These are phyloP conservation scores for Dendrobium catenatum DNA, from an alignment of 106 monocot species.

Conservation along the genomic window DNA sequence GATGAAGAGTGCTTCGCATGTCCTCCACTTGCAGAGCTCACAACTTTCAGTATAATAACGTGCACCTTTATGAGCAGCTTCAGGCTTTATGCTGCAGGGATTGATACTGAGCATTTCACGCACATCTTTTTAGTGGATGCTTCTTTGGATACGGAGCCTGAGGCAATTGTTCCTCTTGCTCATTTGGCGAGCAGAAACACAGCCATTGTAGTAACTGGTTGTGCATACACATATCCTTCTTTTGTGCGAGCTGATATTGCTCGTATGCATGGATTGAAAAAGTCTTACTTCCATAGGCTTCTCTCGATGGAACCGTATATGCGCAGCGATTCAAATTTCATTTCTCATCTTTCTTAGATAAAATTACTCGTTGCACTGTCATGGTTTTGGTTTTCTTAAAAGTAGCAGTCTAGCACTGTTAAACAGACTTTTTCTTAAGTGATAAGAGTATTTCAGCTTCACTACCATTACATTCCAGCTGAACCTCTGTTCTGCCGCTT, in stretches of 20 bases:
- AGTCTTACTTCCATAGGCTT: slow-evolving; percentile 9
- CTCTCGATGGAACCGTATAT: not conserved
- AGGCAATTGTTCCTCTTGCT: slow-evolving; percentile 8
- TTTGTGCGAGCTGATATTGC: slow-evolving; percentile 10
- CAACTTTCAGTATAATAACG: slow-evolving; percentile 9
- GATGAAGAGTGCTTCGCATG: slow-evolving; percentile 25
- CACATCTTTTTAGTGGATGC: slow-evolving; percentile 11
- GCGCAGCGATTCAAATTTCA: not conserved
- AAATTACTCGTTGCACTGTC: too few relatives aligned
- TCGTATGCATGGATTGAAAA: slow-evolving; percentile 8
- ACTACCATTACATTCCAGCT: too few relatives aligned
- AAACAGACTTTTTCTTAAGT: too few relatives aligned
- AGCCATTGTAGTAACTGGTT: not conserved
- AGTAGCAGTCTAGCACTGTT: too few relatives aligned
- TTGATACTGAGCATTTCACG: slow-evolving; percentile 25
- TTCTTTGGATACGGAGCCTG: slow-evolving; percentile 7
- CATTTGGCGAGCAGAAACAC: not conserved
- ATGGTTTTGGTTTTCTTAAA: too few relatives aligned
- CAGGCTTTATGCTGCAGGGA: slow-evolving; percentile 24
- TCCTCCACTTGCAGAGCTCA: slow-evolving; percentile 13
- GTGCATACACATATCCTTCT: not conserved
- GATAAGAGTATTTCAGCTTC: too few relatives aligned
- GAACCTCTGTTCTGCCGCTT: too few relatives aligned
- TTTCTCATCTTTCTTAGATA: not conserved
- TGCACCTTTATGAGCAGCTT: slow-evolving; percentile 34